Conservation (phyloP, 306 rosid species). For the Lupinus albus region DNA sequence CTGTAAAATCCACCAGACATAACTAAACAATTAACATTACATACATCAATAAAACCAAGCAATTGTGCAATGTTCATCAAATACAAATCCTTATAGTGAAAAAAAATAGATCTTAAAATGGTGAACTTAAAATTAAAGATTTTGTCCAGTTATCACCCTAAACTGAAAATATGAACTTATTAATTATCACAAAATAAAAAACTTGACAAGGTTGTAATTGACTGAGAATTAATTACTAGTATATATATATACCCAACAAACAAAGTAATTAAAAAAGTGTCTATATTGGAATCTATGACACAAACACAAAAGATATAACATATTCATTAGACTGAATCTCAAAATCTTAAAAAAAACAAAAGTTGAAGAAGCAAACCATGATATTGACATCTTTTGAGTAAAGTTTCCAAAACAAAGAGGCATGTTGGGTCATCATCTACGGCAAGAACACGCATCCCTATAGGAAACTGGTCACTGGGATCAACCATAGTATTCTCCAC, state of each 20-base stretch:
- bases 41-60: not conserved
- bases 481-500: slow-evolving; percentile 56
- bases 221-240: not conserved
- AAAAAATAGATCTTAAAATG: not conserved
- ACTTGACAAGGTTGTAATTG: not conserved
- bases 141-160: not conserved
- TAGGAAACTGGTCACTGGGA: slow-evolving; percentile 67
- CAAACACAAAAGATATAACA: not conserved
- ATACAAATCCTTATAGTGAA: not conserved
- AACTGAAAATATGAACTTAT: not conserved
- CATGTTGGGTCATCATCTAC: slow-evolving; percentile 94
- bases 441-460: slow-evolving; percentile 96
- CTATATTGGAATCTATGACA: not conserved
- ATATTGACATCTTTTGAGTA: slow-evolving; percentile 86
- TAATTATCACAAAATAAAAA: not conserved
- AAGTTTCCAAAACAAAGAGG: slow-evolving; percentile 69
- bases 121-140: not conserved
- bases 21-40: slow-evolving; percentile 26
- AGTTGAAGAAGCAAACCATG: slow-evolving; percentile 60
- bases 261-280: not conserved
- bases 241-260: not conserved
- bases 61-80: not conserved
- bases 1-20: slow-evolving; percentile 57
- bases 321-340: not conserved
- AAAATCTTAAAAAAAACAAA: not conserved